Evolutionary conservation across 768 basidiomycete species (phyloP).

Genomic region (Sutorius australiensis): DNA sequence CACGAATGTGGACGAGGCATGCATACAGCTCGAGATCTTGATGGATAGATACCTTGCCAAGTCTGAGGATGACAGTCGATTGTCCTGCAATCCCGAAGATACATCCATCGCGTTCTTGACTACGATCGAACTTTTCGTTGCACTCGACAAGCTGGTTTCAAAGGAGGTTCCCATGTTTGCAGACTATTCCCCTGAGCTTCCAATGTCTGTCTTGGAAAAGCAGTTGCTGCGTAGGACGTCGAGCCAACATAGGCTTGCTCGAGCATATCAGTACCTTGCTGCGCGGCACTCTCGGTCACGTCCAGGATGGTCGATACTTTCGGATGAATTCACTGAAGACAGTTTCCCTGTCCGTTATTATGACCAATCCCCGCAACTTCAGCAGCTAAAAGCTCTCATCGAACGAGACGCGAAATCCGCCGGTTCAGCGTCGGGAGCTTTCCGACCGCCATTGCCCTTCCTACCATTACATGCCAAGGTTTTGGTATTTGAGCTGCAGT

Average conservation of each 20-base stretch:
- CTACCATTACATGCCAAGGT: slow-evolving; percentile 19
- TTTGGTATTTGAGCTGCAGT: slow-evolving; percentile 38
- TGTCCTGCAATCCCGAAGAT: slow-evolving; percentile 34
- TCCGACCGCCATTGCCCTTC: slow-evolving; percentile 40
- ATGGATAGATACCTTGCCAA: too few relatives aligned
- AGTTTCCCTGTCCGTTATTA: slow-evolving; percentile 38
- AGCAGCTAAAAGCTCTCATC: slow-evolving; percentile 26
- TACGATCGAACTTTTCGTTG: slow-evolving; percentile 33
- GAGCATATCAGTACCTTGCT: slow-evolving; percentile 30
- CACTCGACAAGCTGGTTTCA: slow-evolving; percentile 26
- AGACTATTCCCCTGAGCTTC: slow-evolving; percentile 32
- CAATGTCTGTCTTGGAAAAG: slow-evolving; percentile 12
- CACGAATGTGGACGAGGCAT: too few relatives aligned
- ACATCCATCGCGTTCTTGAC: slow-evolving; percentile 39
- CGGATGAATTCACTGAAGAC: slow-evolving; percentile 6
- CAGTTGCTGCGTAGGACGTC: slow-evolving; percentile 28
- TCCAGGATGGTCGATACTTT: slow-evolving; percentile 30
- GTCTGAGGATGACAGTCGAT: too few relatives aligned
- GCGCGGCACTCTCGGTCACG: slow-evolving; percentile 23
- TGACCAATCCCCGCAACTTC: slow-evolving; percentile 17
- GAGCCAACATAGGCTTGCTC: slow-evolving; percentile 25
- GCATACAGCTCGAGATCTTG: too few relatives aligned
- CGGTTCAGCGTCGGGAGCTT: slow-evolving; percentile 7
- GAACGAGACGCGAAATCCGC: slow-evolving; percentile 20
- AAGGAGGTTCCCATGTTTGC: slow-evolving; percentile 22